phyloP scores from a whole-genome alignment of 441 rosid genomes.

The Gossypium gossypioides region DNA sequence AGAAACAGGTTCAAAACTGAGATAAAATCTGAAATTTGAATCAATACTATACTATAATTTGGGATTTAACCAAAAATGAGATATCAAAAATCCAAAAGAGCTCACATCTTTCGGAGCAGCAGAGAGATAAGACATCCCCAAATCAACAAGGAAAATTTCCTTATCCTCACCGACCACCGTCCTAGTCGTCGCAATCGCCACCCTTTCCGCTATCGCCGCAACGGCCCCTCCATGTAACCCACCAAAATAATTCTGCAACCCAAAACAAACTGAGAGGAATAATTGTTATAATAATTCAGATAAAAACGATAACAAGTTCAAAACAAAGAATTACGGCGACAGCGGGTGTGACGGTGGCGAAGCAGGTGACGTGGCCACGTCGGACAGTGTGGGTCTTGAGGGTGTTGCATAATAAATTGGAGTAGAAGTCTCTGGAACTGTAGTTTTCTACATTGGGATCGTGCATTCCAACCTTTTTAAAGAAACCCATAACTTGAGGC shows the following conservation, averaged over 20 bases:
- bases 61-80: neutral
- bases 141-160: slow-evolving; percentile 56
- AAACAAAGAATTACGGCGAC: slow-evolving; percentile 30
- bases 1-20: neutral
- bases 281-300: neutral
- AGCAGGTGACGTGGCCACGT: slow-evolving; percentile 52
- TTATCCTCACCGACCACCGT: slow-evolving; percentile 51
- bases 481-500: slow-evolving; percentile 16
- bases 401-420: slow-evolving; percentile 34
- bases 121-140: slow-evolving; percentile 60
- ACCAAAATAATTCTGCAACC: slow-evolving; percentile 37
- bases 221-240: slow-evolving; percentile 71
- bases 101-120: slow-evolving; percentile 40
- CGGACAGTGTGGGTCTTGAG: slow-evolving; percentile 33
- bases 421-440: slow-evolving; percentile 35
- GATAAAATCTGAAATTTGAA: neutral
- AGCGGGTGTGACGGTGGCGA: slow-evolving; percentile 44
- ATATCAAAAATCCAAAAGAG: neutral
- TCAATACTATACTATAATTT: neutral
- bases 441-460: slow-evolving; percentile 22
- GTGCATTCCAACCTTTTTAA: slow-evolving; percentile 18
- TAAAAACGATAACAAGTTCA: neutral
- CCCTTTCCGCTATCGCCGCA: slow-evolving; percentile 63
- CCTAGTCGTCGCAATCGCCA: slow-evolving; percentile 51
- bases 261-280: neutral